Base-by-base conservation (phyloP, 2,329 filamentous ascomycete species). In the Fusarium liriodendri region DNA sequence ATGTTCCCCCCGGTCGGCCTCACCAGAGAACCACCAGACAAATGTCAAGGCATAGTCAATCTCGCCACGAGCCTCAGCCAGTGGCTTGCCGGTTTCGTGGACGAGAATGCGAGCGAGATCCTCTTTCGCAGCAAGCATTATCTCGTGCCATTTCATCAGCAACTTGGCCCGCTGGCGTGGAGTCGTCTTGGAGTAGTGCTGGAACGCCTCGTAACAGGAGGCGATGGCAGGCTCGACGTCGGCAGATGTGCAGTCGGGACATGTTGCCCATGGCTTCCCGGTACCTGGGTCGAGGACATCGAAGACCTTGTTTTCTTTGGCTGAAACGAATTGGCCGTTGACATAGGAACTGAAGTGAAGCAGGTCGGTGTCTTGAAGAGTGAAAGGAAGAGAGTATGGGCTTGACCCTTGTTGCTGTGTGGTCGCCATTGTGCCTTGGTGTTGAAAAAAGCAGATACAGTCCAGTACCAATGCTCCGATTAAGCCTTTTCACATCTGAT, bases 1-100 rank as follows among this genome's bases (percentile, higher is more conserved):
- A 85, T 78, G 91, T n/a, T 13, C 9, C 8, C 69, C 67, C 18
- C 71, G 57, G 20, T 73, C 54, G 82, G 86, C 85, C 77, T 88
- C 86, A 50, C 85, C 85, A 4, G 86, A 82, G 71, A 90, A 90
- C 88, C 88, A 91, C 83, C 87, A 88, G 3, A 85, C 84, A 76
- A 90, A 89, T 4, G 84, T 82, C 0, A 84, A 79, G 4, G 86
- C 87, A 72, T 90, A 90, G 78, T 89, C 87, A 45, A 91, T 80
- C 76, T 91, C 89, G 10, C 84, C 87, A 13, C 83, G 81, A 0
- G 89, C 85, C 75, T 91, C 89, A 25, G 84, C 79, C 1, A 90
- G 81, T 6, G 89, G 88, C 76, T 90, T 90, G 10, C 89, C 89
- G 0, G 88, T 90, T 79, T 91, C 88, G 70, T 82, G 79, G 7